Base-by-base conservation (phyloP, 495 filamentous ascomycete species). In the Trichocladium antarcticum region DNA sequence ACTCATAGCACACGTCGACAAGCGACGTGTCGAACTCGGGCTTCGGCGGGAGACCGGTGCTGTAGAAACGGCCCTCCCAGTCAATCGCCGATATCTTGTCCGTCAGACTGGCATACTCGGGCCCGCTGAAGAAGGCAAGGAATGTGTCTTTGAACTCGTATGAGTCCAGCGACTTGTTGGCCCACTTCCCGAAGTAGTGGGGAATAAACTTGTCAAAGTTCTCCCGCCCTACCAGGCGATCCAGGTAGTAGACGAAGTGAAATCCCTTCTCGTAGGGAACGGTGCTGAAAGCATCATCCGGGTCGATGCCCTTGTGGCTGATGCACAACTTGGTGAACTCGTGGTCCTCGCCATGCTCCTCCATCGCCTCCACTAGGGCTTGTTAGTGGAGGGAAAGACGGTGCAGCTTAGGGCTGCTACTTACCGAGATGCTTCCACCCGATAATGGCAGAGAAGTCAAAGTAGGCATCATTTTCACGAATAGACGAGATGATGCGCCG, bases 181-280 rank as follows among this genome's bases (percentile, higher is more conserved):
- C 74, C 73, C 81, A 96, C 11, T 68, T 82, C n/a, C 72, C 80
- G 63, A 96, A 96, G 66, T 96, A 96, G 63, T 95, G 78, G 31
- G 89, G 89, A 55, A 98, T 95, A 67, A 95, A 98, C 52, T 78
- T 81, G 72, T 96, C 83, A 68, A 88, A 98, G 58, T 86, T 83
- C 35, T 81, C 72, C 55, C 85, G 82, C n/a, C 89, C 87, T 2
- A 98, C 71, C 9, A 92, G 72, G 24, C 79, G 81, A 53, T 98
- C 92, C 8, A 98, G 75, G 54, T 85, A 76, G 62, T 83, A 95
- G 44, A 98, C 63, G 42, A 74, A 72, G 51, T 74, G 68, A 54
- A 74, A 73, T 37, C 68, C 74, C 63, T 82, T 82, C 57, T 82
- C 84, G 46, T 87, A 87, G 0, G 92, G 92, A 22, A 96, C 72